Percentiles rank a stretch among this genome's conserved stretches.
Conservation (phyloP, 192 early-diverging fungal species). For the Spinellus fusiger region DNA sequence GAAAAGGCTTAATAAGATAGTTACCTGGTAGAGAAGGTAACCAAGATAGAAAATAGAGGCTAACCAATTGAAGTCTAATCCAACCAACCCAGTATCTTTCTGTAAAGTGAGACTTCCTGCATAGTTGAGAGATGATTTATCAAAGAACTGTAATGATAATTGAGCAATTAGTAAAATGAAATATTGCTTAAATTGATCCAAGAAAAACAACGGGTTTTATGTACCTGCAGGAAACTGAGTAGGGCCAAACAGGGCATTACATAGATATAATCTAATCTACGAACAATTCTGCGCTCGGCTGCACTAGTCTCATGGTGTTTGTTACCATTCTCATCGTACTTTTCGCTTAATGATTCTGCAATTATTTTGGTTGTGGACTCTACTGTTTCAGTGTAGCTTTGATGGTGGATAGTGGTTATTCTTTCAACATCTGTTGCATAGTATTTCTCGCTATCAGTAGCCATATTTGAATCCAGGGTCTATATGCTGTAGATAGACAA, state of each 20-base stretch:
- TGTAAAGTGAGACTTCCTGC: slow-evolving; percentile 15
- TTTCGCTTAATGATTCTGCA: too few species aligned
- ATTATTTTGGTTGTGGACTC: too few species aligned
- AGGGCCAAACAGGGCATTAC: slow-evolving; percentile 24
- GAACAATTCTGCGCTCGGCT: slow-evolving; percentile 11
- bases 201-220: neutral
- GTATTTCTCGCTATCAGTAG: too few species aligned
- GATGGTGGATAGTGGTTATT: too few species aligned
- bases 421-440: too few species aligned
- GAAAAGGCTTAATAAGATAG: neutral
- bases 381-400: too few species aligned
- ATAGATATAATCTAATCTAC: slow-evolving; percentile 15
- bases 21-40: slow-evolving; percentile 12
- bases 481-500: too few species aligned
- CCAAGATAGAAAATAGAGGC: slow-evolving; percentile 31
- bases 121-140: slow-evolving; percentile 21
- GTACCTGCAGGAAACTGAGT: slow-evolving; percentile 26
- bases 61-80: slow-evolving; percentile 11
- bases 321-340: too few species aligned
- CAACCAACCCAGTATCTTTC: slow-evolving; percentile 13
- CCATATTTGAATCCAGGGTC: too few species aligned
- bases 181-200: neutral
- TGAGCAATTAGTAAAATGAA: neutral
- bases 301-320: too few species aligned
- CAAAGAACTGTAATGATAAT: slow-evolving; percentile 17